Conservation (phyloP, 1,139 yeast species). For the Scheffersomyces illinoinensis region DNA sequence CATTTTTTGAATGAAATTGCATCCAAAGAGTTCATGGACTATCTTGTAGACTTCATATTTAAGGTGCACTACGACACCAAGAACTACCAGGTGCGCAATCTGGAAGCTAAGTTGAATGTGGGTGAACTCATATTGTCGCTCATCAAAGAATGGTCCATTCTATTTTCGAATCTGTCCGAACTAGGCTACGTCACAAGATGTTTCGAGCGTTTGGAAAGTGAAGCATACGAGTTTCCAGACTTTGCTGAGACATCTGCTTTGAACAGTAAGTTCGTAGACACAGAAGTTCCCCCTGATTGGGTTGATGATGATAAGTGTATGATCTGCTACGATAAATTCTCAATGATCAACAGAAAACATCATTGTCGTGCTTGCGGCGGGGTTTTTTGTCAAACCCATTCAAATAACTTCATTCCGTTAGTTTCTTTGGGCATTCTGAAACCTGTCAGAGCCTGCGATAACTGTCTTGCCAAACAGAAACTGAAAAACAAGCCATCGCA, state of each 20-base stretch:
- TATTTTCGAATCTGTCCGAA: conserved; percentile 70
- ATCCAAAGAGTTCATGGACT: conserved; percentile 84
- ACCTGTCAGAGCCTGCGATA: conserved; percentile 93
- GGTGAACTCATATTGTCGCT: conserved; percentile 60
- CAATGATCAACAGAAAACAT: conserved; percentile 86
- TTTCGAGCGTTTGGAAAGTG: conserved; percentile 58
- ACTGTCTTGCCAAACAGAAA: conserved; percentile 66
- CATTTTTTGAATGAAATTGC: conserved; percentile 82
- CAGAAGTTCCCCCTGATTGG: conserved; percentile 98
- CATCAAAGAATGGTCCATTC: conserved; percentile 75
- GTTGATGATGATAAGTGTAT: conserved; percentile 93
- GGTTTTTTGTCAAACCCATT: conserved; percentile 83
- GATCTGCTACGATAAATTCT: conserved; percentile 82
- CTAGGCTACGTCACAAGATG: conserved; percentile 64
- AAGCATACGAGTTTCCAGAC: conserved; percentile 73
- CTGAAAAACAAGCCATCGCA: conserved; percentile 17
- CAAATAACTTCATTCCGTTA: conserved; percentile 66
- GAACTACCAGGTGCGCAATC: conserved; percentile 27
- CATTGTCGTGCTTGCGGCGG: conserved; percentile 99
- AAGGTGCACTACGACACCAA: conserved; percentile 38
- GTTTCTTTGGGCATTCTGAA: conserved; percentile 85
- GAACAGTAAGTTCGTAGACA: conserved; percentile 65
- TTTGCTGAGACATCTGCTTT: conserved; percentile 29
- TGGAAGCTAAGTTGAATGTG: conserved; percentile 55
- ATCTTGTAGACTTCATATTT: conserved; percentile 49